Evolutionary conservation across 352 stramenopile genomes (phyloP), one percentile per base, ranked within the genome.

Genomic region (Lagenidium sp.): DNA sequence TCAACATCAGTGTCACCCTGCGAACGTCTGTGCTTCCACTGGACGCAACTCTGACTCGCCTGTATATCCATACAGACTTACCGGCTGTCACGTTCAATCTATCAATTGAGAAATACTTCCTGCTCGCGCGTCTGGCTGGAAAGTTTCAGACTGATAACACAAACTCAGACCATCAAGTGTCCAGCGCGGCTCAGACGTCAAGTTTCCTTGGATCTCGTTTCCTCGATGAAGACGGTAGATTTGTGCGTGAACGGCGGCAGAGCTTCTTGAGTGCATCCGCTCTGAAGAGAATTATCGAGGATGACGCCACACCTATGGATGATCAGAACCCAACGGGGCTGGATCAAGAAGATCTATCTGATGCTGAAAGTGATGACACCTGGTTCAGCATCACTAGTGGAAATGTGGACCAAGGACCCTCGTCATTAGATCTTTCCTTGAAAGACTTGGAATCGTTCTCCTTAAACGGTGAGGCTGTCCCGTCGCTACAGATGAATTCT

Each of bases 381-480:
- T 94, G 82, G 82, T 94, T 94, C 51, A 94, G 82, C 32, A 86
- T 94, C 38, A 68, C 77, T 12, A 88, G 72, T 36, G 74, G 69
- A 13, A 85, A 74, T 23, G 42, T 75, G 20, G 74, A 85, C 39
- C 19, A 41, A 23, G 20, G 38, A 1, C 39, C 41, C 13, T 21
- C 46, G 19, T 22, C 35, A 20, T 16, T 13, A n/a, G n/a, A n/a
- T n/a, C n/a, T n/a, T n/a, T n/a, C 13, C 35, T 46, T 23, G 40
- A 16, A 46, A 7, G 44, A 53, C n/a, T 21, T 60, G n/a, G 52
- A 60, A 40, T 13, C 26, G 6, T 60, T 60, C 16, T 53, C 45
- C 11, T 41, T 60, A 20, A 41, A 51, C n/a, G 34, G 13, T 30
- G 20, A 19, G 19, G 2, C 43, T 35, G 36, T 36, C 36, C 29